These are phyloP conservation scores for Neurospora sp. DNA, from an alignment of 495 filamentous ascomycete species.

Conservation along the genomic window DNA sequence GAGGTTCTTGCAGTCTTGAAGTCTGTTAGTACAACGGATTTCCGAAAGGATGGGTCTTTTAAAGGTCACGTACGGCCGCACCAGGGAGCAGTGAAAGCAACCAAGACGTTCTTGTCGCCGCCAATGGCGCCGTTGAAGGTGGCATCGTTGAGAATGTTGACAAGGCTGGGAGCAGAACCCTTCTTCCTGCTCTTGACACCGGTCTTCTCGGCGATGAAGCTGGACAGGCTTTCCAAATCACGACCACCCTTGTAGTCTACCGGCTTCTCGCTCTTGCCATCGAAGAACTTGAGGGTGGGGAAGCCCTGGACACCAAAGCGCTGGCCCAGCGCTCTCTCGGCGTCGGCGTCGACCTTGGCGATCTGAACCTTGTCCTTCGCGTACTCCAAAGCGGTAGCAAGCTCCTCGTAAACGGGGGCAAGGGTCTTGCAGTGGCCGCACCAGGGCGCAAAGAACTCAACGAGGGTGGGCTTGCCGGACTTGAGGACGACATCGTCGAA, in stretches of 20 bases:
- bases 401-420: conserved; percentile 88
- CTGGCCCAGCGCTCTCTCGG: conserved; percentile 71
- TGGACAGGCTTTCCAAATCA: conserved; percentile 74
- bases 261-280: conserved; percentile 86
- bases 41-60: background rate
- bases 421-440: conserved; percentile 98
- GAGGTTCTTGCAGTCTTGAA: conserved; percentile 86
- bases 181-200: conserved; percentile 68
- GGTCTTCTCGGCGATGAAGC: conserved; percentile 82
- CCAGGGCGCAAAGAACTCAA: conserved; percentile 99
- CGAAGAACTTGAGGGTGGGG: conserved; percentile 96
- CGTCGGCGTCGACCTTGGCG: conserved; percentile 90
- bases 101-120: conserved; percentile 78
- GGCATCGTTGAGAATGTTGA: conserved; percentile 70
- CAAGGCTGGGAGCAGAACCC: conserved; percentile 54
- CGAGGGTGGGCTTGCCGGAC: conserved; percentile 88
- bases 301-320: conserved; percentile 87
- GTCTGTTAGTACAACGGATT: conserved; percentile 17
- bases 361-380: conserved; percentile 77
- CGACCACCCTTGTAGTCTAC: conserved; percentile 77
- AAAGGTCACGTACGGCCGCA: conserved; percentile 74
- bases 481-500: conserved; percentile 84
- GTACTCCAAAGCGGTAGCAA: conserved; percentile 62
- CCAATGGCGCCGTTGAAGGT: conserved; percentile 72
- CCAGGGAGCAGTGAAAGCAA: conserved; percentile 96